Percentiles rank a stretch among this genome's conserved stretches.
These are phyloP conservation scores for Mucor saturninus DNA, from an alignment of 371 early-diverging fungal genomes.

Conservation along the genomic window DNA sequence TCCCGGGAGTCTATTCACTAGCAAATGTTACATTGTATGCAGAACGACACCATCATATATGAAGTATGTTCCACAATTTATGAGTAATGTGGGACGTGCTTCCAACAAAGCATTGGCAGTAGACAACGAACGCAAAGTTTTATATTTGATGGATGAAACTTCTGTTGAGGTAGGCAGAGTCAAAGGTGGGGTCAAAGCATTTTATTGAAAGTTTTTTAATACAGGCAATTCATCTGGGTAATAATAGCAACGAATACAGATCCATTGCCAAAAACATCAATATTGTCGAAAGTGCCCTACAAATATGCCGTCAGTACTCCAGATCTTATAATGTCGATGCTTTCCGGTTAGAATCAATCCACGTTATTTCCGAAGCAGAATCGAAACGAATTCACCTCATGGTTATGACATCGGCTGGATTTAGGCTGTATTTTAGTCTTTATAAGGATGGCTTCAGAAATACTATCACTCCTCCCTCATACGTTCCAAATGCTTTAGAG, in stretches of 20 bases:
- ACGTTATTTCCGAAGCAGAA: constrained; percentile 66
- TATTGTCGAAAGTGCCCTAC: constrained; percentile 52
- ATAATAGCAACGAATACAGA: constrained; percentile 29
- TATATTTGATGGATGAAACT: constrained; percentile 55
- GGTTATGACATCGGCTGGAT: constrained; percentile 72
- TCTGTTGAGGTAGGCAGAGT: constrained; percentile 2
- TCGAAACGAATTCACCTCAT: constrained; percentile 68
- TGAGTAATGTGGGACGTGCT: constrained; percentile 8
- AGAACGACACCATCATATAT: not conserved
- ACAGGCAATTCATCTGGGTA: constrained; percentile 40
- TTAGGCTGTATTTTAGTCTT: constrained; percentile 77
- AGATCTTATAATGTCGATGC: constrained; percentile 35
- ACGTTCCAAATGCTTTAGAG: constrained; percentile 59
- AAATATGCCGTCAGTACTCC: constrained; percentile 55
- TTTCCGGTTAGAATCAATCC: constrained; percentile 67
- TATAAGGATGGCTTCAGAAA: constrained; percentile 29
- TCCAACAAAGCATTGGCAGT: constrained; percentile 61
- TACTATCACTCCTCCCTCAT: not conserved
- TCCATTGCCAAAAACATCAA: constrained; percentile 42
- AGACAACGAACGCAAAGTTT: constrained; percentile 71
- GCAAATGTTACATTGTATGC: constrained; percentile 8
- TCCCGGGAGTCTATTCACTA: not conserved
- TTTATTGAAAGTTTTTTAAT: not conserved
- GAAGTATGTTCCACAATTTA: not conserved
- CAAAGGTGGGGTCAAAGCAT: too few relatives aligned